Conservation (phyloP, 2,329 filamentous ascomycete genomes). For the Aquanectria penicillioides region DNA sequence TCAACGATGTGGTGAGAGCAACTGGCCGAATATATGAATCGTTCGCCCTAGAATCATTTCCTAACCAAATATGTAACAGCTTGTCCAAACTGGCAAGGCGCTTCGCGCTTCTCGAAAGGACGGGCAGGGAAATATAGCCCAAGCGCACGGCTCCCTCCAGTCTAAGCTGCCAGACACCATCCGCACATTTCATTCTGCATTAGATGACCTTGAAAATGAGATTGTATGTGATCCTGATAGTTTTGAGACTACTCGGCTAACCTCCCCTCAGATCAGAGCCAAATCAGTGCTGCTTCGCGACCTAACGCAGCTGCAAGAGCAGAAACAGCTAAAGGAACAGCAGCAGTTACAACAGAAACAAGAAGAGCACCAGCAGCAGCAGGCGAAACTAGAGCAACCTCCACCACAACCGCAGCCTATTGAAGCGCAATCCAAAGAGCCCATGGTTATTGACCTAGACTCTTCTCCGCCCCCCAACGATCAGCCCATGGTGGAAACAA, state of each 20-base stretch:
- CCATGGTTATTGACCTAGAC: constrained; percentile 50
- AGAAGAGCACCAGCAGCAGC: constrained; percentile 24
- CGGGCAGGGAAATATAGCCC: constrained; percentile 50
- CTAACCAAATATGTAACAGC: constrained; percentile 52
- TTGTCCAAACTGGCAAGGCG: constrained; percentile 68
- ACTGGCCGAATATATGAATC: not conserved
- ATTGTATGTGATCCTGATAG: constrained; percentile 56
- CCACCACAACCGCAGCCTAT: constrained; percentile 42
- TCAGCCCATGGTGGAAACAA: constrained; percentile 48
- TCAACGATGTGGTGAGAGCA: constrained; percentile 64
- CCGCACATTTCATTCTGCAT: constrained; percentile 59
- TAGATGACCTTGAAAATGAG: constrained; percentile 67
- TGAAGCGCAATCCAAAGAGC: constrained; percentile 49
- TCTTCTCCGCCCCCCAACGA: constrained; percentile 46
- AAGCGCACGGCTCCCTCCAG: constrained; percentile 46
- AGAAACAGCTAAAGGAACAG: constrained; percentile 36
- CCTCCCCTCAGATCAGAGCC: constrained; percentile 50
- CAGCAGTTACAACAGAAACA: constrained; percentile 23
- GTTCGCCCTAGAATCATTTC: no score
- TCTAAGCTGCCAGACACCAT: constrained; percentile 59
- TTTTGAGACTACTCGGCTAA: constrained; percentile 6
- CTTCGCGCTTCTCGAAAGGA: constrained; percentile 60
- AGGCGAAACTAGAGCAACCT: not conserved
- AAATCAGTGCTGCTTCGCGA: constrained; percentile 67
- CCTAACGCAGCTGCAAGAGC: constrained; percentile 52